These are phyloP conservation scores for Isoetes taiwanensis DNA, from an alignment of 75 land plant genomes.

Conservation along the genomic window DNA sequence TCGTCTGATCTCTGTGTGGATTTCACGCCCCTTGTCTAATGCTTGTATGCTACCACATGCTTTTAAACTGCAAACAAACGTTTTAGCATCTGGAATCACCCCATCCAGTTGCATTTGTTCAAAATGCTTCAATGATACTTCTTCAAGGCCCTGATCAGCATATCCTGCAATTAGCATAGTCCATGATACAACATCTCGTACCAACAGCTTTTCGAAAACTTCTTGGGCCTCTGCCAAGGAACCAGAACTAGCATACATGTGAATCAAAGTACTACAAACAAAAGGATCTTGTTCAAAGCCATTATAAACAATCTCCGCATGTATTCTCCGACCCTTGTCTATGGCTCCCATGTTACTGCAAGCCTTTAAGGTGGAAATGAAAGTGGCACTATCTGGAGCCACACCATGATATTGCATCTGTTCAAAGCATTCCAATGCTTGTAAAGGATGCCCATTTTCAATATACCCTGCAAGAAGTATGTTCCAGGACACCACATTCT, in stretches of 20 bases:
- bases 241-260: constrained; percentile 19
- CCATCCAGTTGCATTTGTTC: constrained; percentile 26
- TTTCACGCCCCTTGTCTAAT: neutral
- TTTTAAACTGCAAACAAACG: constrained; percentile 14
- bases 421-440: constrained; percentile 6
- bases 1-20: neutral
- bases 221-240: neutral
- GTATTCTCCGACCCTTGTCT: constrained; percentile 8
- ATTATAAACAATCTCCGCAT: constrained; percentile 8
- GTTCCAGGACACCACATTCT: constrained; percentile 12
- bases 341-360: constrained; percentile 5
- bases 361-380: constrained; percentile 6
- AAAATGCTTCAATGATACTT: no score
- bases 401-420: constrained; percentile 8
- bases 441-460: constrained; percentile 9
- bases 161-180: constrained; percentile 12
- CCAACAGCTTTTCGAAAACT: constrained; percentile 10
- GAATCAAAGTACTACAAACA: constrained; percentile 7
- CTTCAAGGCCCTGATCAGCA: neutral
- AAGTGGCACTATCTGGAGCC: constrained; percentile 2
- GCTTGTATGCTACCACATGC: constrained; percentile 18
- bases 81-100: constrained; percentile 25
- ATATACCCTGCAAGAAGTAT: constrained; percentile 15
- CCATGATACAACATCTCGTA: constrained; percentile 12
- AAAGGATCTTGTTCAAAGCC: neutral